These are phyloP conservation scores for Iberis pinnata DNA, from an alignment of 345 rosid species.

Conservation along the genomic window DNA sequence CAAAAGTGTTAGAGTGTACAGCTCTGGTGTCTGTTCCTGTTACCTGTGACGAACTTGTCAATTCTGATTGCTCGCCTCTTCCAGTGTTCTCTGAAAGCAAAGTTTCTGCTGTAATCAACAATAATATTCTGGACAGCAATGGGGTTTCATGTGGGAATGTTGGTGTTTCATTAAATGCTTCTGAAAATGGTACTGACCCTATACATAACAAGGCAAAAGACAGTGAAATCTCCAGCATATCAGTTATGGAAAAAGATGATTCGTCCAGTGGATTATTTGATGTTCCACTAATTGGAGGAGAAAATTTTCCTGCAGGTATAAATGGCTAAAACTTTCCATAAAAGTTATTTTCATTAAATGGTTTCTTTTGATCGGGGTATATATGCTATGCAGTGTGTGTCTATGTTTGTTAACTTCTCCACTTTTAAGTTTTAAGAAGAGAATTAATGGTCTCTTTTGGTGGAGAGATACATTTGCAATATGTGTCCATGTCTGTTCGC, in stretches of 20 bases:
- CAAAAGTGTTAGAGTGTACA: conserved; percentile 76
- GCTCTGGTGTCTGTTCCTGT: conserved; percentile 65
- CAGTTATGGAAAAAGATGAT: conserved; percentile 40
- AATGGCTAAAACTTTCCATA: not conserved
- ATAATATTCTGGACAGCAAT: conserved; percentile 50
- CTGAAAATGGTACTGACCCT: conserved; percentile 40
- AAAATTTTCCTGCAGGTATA: conserved; percentile 51
- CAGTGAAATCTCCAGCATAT: conserved; percentile 35
- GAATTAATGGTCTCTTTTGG: conserved; percentile 2
- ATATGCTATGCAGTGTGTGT: too few species aligned
- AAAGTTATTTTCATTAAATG: not conserved
- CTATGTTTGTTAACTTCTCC: too few species aligned
- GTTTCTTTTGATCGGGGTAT: not conserved
- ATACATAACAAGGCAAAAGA: conserved; percentile 42
- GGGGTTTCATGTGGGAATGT: conserved; percentile 52
- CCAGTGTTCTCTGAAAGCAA: conserved; percentile 55
- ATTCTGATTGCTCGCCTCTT: conserved; percentile 44
- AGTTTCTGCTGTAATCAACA: conserved; percentile 31
- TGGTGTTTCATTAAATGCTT: conserved; percentile 34
- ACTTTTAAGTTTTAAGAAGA: not conserved
- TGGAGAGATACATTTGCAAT: not conserved
- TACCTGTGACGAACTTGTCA: conserved; percentile 50
- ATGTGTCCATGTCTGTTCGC: conserved; percentile 8
- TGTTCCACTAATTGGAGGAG: conserved; percentile 69
- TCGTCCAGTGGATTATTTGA: conserved; percentile 48